Base-by-base conservation (phyloP, 2,329 filamentous ascomycete genomes). In the Epichloe coenophiala region DNA sequence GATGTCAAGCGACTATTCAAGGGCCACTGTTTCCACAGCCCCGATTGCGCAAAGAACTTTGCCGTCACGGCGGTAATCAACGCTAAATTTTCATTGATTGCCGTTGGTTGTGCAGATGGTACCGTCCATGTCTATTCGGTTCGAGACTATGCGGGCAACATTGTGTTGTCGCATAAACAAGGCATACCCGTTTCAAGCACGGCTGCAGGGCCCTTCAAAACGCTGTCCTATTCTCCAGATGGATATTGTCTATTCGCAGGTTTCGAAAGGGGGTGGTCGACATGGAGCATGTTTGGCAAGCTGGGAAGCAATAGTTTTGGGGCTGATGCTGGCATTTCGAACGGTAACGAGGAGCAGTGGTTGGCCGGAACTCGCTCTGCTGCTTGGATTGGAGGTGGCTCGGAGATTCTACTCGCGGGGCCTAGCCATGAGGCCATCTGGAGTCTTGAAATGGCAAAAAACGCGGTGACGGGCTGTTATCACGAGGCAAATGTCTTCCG, bases 251-350 rank as follows among this genome's bases (percentile, higher is more conserved):
- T 98, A 8, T 96, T 98, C 66, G 89, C 86, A 42, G 93, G 91
- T 1, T 97, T 91, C 61, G 84, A 93, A 60, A 82, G 84, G 52
- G 94, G 93, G 1, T 98, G 93, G 93, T 85, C 87, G 4, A 91
- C 83, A 45, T 98, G 91, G 91, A 97, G 91, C 64, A 93, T 97
- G 38, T 98, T 95, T 66, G 93, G 93, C 36, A 96, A 95, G 65
- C 77, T 84, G 2, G 84, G 89, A 13, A 89, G 85, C 50, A 88
- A 81, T 58, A 95, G 88, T 62, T 97, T 97, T 63, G 75, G 77
- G 6, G 75, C 79, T 12, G 86, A 95, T 59, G 71, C 73, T 27
- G 67, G 70, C 2, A 72, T 88, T 38, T 80, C 83, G 2, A 69
- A 76, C 46, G 69, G 70, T 6, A 91, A 93, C 60, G 77, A 76